These are phyloP conservation scores for Volvox carteri DNA, from an alignment of 163 green algal genomes.

Conservation along the genomic window DNA sequence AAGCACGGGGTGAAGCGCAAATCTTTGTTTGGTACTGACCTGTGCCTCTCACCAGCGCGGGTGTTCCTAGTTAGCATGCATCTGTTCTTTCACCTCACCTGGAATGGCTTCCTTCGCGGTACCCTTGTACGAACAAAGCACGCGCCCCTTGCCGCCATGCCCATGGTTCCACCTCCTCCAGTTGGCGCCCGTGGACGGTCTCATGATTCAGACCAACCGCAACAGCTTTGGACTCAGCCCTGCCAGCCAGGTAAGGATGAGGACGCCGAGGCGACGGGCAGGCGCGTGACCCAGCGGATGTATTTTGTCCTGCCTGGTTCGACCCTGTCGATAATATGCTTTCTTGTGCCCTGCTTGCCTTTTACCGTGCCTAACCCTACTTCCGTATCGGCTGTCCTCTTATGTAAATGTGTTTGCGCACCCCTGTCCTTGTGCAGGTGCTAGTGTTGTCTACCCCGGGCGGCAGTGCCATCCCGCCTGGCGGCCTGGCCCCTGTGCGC, in stretches of 20 bases:
- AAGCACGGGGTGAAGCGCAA: no score
- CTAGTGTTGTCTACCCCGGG: slow-evolving; percentile 25
- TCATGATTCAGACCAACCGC: slow-evolving; percentile 98
- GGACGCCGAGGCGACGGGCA: neutral
- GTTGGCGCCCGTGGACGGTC: slow-evolving; percentile 81
- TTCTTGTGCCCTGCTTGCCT: no score
- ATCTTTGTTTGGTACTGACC: no score
- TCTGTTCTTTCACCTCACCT: no score
- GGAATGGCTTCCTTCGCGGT: no score
- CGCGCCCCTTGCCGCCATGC: no score
- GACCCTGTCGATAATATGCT: no score
- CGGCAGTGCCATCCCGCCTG: slow-evolving; percentile 70
- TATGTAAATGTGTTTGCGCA: neutral
- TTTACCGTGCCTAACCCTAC: no score
- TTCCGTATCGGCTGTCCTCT: neutral
- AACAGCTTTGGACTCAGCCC: slow-evolving; percentile 92
- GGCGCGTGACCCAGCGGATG: neutral
- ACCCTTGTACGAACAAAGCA: no score
- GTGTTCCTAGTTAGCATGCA: no score
- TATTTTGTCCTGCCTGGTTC: no score
- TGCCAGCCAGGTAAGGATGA: slow-evolving; percentile 63
- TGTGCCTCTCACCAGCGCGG: no score
- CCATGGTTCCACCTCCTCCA: neutral
- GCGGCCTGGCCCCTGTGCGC: slow-evolving; percentile 58
- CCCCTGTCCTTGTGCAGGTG: neutral